These are phyloP conservation scores for Zoysia pacifica DNA, from an alignment of 176 grass and related monocot genomes.

Conservation along the genomic window DNA sequence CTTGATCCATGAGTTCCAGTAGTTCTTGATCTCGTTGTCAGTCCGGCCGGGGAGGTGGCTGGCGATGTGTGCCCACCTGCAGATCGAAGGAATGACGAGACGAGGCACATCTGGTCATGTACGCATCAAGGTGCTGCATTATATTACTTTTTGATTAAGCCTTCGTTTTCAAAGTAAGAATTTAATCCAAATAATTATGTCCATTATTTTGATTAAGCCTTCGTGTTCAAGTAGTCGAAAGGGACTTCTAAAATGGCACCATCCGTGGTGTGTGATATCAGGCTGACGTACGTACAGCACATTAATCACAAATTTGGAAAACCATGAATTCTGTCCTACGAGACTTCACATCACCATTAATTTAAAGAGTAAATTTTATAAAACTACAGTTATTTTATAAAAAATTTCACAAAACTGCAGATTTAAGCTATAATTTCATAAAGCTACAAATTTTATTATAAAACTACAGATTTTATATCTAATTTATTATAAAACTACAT, in stretches of 20 bases:
- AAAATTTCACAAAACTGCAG: no score
- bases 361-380: no score
- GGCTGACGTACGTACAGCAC: slow-evolving; percentile 20
- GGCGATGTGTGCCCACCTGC: slow-evolving; percentile 98
- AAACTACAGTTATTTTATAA: no score
- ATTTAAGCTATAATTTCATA: no score
- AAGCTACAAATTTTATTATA: no score
- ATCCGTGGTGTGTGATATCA: slow-evolving; percentile 18
- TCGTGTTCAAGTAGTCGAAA: slow-evolving; percentile 48
- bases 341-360: not conserved
- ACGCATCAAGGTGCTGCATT: slow-evolving; percentile 22
- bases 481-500: no score
- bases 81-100: not conserved
- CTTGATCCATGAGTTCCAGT: slow-evolving; percentile 99
- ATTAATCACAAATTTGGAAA: not conserved
- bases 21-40: slow-evolving; percentile 99
- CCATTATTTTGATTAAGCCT: no score
- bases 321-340: not conserved
- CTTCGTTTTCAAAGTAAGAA: slow-evolving; percentile 43
- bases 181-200: not conserved
- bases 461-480: no score
- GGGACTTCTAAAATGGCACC: slow-evolving; percentile 21
- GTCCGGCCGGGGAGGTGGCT: slow-evolving; percentile 94
- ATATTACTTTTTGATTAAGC: not conserved
- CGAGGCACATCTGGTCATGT: slow-evolving; percentile 1